Evolutionary conservation across 1,284 basidiomycete genomes (phyloP).

Genomic region (Leccinum fallax): DNA sequence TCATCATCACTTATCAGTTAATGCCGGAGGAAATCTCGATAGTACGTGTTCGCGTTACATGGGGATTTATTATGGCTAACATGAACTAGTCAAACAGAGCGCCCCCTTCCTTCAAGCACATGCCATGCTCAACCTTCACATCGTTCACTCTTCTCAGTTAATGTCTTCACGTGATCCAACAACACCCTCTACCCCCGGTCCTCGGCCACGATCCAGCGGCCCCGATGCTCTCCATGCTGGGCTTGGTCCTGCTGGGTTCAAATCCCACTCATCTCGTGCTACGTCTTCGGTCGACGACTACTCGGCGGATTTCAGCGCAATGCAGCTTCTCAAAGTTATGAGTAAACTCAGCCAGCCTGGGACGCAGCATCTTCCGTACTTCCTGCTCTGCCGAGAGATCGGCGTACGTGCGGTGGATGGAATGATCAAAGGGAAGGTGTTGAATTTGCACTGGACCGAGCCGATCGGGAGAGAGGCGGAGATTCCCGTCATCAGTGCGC

Average conservation of each 20-base stretch:
- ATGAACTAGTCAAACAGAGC: slow-evolving; percentile 60
- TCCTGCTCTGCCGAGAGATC: slow-evolving; percentile 74
- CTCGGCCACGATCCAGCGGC: slow-evolving; percentile 40
- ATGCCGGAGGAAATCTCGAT: slow-evolving; percentile 36
- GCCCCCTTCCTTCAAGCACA: slow-evolving; percentile 80
- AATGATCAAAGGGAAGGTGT: slow-evolving; percentile 72
- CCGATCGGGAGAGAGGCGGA: slow-evolving; percentile 49
- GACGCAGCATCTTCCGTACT: slow-evolving; percentile 67
- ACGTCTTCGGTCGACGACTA: slow-evolving; percentile 32
- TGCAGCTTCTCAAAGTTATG: slow-evolving; percentile 76
- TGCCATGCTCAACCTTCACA: slow-evolving; percentile 70
- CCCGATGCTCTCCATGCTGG: slow-evolving; percentile 56
- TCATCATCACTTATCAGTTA: slow-evolving; percentile 27
- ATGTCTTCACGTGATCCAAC: slow-evolving; percentile 33
- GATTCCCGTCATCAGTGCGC: slow-evolving; percentile 27
- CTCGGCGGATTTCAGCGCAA: slow-evolving; percentile 64
- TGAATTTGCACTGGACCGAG: slow-evolving; percentile 78
- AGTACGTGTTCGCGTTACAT: slow-evolving; percentile 24
- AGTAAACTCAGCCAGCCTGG: slow-evolving; percentile 65
- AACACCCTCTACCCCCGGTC: slow-evolving; percentile 37
- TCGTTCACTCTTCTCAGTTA: slow-evolving; percentile 71
- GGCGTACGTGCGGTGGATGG: slow-evolving; percentile 79
- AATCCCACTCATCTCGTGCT: slow-evolving; percentile 54
- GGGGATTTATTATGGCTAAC: slow-evolving; percentile 7
- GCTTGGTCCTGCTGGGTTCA: slow-evolving; percentile 62